A percentile compares a stretch with the other conserved stretches of the same genome.
phyloP scores from a whole-genome alignment of 176 grass and related monocot genomes.

The Triticum timopheevii region DNA sequence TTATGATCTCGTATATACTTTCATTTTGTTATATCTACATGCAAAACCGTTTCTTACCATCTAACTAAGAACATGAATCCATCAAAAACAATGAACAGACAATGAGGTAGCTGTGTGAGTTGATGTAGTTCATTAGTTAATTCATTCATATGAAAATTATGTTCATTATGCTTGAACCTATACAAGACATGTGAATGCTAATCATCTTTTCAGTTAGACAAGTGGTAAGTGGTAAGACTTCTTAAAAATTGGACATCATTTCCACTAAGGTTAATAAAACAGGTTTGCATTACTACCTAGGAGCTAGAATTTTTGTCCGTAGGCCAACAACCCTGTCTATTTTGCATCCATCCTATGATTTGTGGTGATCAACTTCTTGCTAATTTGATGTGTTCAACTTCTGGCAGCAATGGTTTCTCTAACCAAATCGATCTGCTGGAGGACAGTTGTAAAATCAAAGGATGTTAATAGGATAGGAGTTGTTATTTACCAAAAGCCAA shows the following conservation, averaged over 20 bases:
- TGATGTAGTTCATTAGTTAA: background rate
- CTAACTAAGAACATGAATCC: slow-evolving; percentile 13
- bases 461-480: slow-evolving; percentile 73
- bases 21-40: slow-evolving; percentile 28
- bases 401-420: slow-evolving; percentile 75
- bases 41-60: background rate
- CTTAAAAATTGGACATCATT: background rate
- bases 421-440: slow-evolving; percentile 86
- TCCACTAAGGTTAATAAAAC: slow-evolving; percentile 2
- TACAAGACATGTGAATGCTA: background rate
- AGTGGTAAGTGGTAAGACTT: background rate
- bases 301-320: background rate
- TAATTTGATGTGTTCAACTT: slow-evolving; percentile 31
- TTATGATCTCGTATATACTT: background rate
- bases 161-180: background rate
- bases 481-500: slow-evolving; percentile 89
- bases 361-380: slow-evolving; percentile 24
- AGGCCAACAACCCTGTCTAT: background rate
- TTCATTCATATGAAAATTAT: background rate
- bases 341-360: slow-evolving; percentile 14
- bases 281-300: background rate
- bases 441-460: slow-evolving; percentile 60
- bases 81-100: background rate
- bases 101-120: background rate
- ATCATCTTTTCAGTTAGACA: background rate